Conservation (phyloP, 305 asterid species). For the Solanum hybrid region DNA sequence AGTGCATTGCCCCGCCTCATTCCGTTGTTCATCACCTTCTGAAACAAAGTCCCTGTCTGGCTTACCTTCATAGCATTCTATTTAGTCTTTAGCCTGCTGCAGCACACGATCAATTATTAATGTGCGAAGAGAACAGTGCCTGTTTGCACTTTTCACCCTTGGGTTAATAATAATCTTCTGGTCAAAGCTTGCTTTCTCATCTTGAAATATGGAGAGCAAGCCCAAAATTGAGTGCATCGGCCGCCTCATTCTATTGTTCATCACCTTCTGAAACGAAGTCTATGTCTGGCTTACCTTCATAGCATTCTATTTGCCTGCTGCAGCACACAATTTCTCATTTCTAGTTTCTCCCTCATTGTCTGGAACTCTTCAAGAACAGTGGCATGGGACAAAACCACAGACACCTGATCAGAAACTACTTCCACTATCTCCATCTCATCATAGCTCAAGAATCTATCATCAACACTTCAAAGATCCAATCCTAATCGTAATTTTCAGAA, state of each 20-base stretch:
- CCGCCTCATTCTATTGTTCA: conserved; percentile 35
- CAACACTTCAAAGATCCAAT: conserved; percentile 20
- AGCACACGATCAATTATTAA: conserved; percentile 15
- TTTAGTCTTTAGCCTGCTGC: conserved; percentile 21
- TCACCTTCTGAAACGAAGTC: conserved; percentile 33
- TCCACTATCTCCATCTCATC: conserved; percentile 33
- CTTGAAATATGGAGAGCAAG: conserved; percentile 22
- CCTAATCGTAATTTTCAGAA: conserved; percentile 7
- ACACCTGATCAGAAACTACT: conserved; percentile 40
- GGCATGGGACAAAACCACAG: conserved; percentile 32
- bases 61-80: conserved; percentile 30
- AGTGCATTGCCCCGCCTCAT: conserved; percentile 35
- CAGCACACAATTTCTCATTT: conserved; percentile 9
- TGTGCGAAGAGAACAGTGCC: conserved; percentile 20
- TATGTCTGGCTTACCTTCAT: conserved; percentile 30
- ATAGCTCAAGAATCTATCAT: conserved; percentile 17
- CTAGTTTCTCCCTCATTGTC: conserved; percentile 24
- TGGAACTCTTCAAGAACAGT: conserved; percentile 33
- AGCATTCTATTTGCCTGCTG: conserved; percentile 18
- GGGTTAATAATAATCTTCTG: conserved; percentile 25
- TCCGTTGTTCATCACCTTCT: conserved; percentile 37
- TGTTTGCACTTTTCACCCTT: conserved; percentile 19
- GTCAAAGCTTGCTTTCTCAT: conserved; percentile 16
- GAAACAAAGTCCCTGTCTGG: conserved; percentile 28
- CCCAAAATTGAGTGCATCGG: conserved; percentile 36